A percentile compares a stretch with the other conserved stretches of the same genome.
These are phyloP conservation scores for Yarrowia alimentaria DNA, from an alignment of 805 yeast species.

Conservation along the genomic window DNA sequence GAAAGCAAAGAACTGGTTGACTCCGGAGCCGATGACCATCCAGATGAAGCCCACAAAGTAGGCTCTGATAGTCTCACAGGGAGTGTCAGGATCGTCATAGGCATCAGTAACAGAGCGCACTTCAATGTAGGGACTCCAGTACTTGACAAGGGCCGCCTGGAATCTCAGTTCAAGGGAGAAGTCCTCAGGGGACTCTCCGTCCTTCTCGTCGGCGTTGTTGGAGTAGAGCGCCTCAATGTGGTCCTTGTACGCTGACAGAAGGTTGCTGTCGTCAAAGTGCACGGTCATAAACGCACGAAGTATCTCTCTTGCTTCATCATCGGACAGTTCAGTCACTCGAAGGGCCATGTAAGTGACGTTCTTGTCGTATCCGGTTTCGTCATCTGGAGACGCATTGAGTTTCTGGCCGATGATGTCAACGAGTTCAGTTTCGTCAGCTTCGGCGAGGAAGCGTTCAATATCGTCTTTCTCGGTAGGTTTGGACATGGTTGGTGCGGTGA, in stretches of 20 bases:
- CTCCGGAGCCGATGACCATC: constrained; percentile 33
- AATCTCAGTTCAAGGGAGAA: neutral
- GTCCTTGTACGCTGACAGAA: neutral
- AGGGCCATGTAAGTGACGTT: constrained; percentile 1
- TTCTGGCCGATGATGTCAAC: neutral
- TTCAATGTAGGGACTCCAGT: constrained; percentile 54
- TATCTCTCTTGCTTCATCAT: neutral
- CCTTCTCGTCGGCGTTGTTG: neutral
- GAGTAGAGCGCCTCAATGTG: neutral
- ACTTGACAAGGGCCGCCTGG: constrained; percentile 1
- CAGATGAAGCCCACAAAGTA: constrained; percentile 41
- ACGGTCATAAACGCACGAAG: neutral
- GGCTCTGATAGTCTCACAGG: constrained; percentile 50
- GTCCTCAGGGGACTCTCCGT: constrained; percentile 9
- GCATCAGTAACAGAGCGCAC: constrained; percentile 62
- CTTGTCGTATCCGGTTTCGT: neutral
- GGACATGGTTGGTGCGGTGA: neutral
- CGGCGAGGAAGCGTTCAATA: constrained; percentile 4
- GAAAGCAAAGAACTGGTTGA: constrained; percentile 47
- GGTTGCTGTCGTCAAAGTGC: neutral
- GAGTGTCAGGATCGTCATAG: constrained; percentile 46
- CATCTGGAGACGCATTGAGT: neutral
- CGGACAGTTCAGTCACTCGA: neutral
- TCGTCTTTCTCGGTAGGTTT: neutral
- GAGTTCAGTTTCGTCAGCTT: constrained; percentile 1